Base-by-base conservation (phyloP, 2,329 filamentous ascomycete species). In the Fusarium euwallaceae region DNA sequence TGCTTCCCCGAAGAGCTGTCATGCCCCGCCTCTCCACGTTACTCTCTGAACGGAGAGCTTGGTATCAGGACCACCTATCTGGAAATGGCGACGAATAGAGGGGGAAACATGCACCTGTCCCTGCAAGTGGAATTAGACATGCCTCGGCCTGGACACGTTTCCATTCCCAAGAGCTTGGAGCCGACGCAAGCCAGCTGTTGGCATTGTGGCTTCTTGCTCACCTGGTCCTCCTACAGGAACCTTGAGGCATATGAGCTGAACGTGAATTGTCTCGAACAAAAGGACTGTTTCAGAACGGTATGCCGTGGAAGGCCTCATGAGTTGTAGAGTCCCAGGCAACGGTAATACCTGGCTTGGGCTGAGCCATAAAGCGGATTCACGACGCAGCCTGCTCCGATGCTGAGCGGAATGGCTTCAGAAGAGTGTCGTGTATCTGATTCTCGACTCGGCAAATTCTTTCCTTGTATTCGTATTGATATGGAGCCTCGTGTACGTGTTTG, bases 1-100 rank as follows among this genome's bases (percentile, higher is more conserved):
- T 76, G 74, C 76, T 72, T 78, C 76, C 75, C 76, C 76, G 73
- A 48, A 60, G 61, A 65, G 68, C 73, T 73, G 56, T 65, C 63
- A 68, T 60, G 64, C 70, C 74, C 74, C 70, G 74, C 76, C 72
- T 74, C 62, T 70, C 67, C 73, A 58, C 65, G 63, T 63, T 65
- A 51, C 53, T 60, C 37, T 70, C 61, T 61, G 56, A 71, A 70
- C 55, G 68, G 56, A 34, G 34, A 58, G 58, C 51, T 68, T 64
- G 41, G 27, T 41, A 64, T 64, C 51, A 51, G 60, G 45, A 39
- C 34, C 61, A 53, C 59, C 37, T 69, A 68, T 51, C 22, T 39
- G 29, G 45, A 39, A 20, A 61, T 66, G 55, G 59, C 62, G 65
- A 64, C 64, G 56, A 63, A 66, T 51, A 17, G 48, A 24, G 36